A percentile compares a stretch with the other conserved stretches of the same genome.
Conservation (phyloP, 306 rosid species). For the Psophocarpus tetragonolobus region DNA sequence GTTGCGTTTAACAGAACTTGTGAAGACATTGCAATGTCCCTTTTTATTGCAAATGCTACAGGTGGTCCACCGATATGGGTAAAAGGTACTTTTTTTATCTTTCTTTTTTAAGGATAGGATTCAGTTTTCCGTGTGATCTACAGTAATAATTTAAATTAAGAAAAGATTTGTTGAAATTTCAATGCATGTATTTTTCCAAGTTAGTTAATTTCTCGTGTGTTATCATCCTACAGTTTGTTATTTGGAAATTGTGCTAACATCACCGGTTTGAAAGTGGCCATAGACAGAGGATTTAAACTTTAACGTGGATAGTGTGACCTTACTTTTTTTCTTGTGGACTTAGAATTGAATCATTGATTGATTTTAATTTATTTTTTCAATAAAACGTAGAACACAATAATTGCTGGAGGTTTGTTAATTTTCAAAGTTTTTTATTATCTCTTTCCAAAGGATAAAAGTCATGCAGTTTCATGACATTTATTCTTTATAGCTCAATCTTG, state of each 20-base stretch:
- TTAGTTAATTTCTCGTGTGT: not conserved
- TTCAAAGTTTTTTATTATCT: not conserved
- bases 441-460: not conserved
- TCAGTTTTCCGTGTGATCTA: not conserved
- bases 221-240: not conserved
- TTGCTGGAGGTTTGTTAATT: not conserved
- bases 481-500: not conserved
- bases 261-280: not conserved
- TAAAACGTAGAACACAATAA: not conserved
- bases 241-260: not conserved
- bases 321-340: not conserved
- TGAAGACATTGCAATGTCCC: constrained; percentile 69
- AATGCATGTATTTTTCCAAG: not conserved
- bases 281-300: not conserved
- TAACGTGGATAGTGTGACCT: too few relatives aligned
- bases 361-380: constrained; percentile 1
- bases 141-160: constrained; percentile 9
- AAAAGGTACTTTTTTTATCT: constrained; percentile 43
- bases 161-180: not conserved
- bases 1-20: constrained; percentile 42
- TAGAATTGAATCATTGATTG: not conserved
- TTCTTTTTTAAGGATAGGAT: not conserved
- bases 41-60: constrained; percentile 57
- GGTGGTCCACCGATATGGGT: constrained; percentile 67
- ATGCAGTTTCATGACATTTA: not conserved